Percentiles rank a stretch among this genome's conserved stretches.
Conservation (phyloP, 148 eudicot species). For the Hydrangea macrophylla region DNA sequence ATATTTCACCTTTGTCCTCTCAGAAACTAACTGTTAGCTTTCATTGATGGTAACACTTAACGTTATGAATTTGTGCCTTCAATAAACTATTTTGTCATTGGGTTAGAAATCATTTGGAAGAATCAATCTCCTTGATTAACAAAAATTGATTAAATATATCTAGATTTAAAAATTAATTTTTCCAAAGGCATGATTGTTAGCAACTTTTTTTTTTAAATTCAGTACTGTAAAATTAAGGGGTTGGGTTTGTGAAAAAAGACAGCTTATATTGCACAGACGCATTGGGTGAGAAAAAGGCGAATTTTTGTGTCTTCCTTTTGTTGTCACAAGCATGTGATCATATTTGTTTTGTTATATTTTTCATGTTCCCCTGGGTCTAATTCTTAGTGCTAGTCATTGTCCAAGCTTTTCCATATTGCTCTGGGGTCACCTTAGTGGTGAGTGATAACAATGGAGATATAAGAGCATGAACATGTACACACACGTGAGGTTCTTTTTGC, state of each 20-base stretch:
- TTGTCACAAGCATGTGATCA: not conserved
- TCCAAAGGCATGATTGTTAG: not conserved
- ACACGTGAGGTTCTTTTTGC: not conserved
- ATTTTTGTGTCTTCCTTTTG: conserved; percentile 3
- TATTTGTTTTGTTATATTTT: not conserved
- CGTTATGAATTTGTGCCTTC: not conserved
- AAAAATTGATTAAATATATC: not conserved
- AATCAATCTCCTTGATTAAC: not conserved
- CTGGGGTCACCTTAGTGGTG: not conserved
- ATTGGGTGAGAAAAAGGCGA: not conserved
- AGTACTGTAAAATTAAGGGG: not conserved
- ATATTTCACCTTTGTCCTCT: not conserved
- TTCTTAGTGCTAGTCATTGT: not conserved
- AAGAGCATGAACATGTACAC: not conserved
- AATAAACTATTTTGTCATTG: not conserved
- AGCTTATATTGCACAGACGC: not conserved
- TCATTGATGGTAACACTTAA: not conserved
- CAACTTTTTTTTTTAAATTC: not conserved
- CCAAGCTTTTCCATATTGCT: not conserved
- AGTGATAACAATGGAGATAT: not conserved
- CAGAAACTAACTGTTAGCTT: not conserved
- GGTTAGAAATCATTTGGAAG: not conserved
- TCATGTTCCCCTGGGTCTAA: not conserved
- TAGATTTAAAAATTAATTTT: not conserved
- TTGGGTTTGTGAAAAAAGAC: not conserved